Evolutionary conservation across 371 early-diverging fungal species (phyloP), one percentile per base, ranked within the genome.

Genomic region (Mortierella sp.): DNA sequence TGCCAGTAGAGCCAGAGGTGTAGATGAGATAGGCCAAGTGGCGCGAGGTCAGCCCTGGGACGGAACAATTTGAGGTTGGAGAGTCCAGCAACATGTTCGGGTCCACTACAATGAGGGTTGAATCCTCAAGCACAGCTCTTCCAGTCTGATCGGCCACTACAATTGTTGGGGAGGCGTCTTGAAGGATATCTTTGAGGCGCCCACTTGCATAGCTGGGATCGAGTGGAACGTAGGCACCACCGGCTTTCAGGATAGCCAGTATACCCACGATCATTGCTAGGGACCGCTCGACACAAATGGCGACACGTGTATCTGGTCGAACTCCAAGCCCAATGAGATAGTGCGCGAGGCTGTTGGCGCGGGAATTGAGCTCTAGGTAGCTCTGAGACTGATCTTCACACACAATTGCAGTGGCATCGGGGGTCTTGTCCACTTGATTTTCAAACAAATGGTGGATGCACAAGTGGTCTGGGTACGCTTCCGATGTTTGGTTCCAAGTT

Each of bases 1-100:
- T 54, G 9, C 85, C 86, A 1, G 84, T 87, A 1, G 83, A 79
- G 2, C 86, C 86, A 1, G 82, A 83, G 3, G 85, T 86, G 65
- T 78, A 85, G 19, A 80, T 61, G 47, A 82, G 56, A 38, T 68
- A 68, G 3, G 76, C 64, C 0, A 45, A 27, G 19, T 55, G 18
- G 16, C 12, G 3, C 42, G 42, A 42, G 3, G 42, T 42, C 42
- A 42, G 16, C 10, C 42, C 42, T 10, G 42, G 16, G 3, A 42
- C 42, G 3, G 3, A 6, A 16, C 12, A 16, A 16, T 42, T 47
- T 7, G 23, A 6, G 39, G 39, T 53, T 12, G 54, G 2, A 21
- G 19, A 4, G 5, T 5, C 26, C 23, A 26, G 4, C 13, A 5
- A 19, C 8, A 10, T 23, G 23, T 47, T 47, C 16, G 47, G 47